Conservation (phyloP, 805 yeast genomes). For the Ogataea kodamae region DNA sequence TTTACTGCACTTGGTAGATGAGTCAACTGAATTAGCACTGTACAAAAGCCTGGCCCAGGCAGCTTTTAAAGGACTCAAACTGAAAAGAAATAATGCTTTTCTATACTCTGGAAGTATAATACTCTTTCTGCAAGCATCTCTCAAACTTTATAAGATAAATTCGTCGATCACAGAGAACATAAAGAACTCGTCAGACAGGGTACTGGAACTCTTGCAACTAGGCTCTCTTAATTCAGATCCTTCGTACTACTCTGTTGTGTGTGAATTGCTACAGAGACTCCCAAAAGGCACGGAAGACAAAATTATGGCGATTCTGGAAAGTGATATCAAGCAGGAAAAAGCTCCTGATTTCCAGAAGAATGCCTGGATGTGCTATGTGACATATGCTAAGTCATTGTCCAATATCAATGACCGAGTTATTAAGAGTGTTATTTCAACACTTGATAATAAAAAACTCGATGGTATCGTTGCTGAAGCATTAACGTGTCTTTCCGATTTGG, state of each 20-base stretch:
- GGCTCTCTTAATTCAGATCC: conserved; percentile 56
- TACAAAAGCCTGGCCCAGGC: conserved; percentile 42
- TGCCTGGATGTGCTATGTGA: conserved; percentile 30
- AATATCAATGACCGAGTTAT: conserved; percentile 8
- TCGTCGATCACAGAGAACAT: conserved; percentile 50
- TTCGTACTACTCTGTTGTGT: conserved; percentile 39
- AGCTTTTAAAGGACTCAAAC: conserved; percentile 41
- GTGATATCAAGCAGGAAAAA: conserved; percentile 25
- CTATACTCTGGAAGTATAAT: conserved; percentile 45
- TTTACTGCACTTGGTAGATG: conserved; percentile 30
- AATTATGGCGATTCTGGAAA: conserved; percentile 16
- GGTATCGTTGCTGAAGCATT: conserved; percentile 10
- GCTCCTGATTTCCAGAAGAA: conserved; percentile 18
- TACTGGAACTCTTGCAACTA: conserved; percentile 44
- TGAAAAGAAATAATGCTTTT: conserved; percentile 35
- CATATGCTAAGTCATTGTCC: conserved; percentile 8
- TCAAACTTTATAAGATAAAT: conserved; percentile 41
- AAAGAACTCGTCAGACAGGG: conserved; percentile 43
- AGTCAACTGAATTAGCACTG: conserved; percentile 26
- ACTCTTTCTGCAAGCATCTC: conserved; percentile 47
- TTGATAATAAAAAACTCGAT: conserved; percentile 22
- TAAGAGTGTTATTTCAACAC: conserved; percentile 9
- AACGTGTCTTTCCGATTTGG: conserved; percentile 12
- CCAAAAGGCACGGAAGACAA: conserved; percentile 21
- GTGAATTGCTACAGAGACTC: conserved; percentile 15